Percentiles rank a stretch among this genome's conserved stretches.
These are phyloP conservation scores for Murraya koenigii DNA, from an alignment of 345 rosid species.

Conservation along the genomic window DNA sequence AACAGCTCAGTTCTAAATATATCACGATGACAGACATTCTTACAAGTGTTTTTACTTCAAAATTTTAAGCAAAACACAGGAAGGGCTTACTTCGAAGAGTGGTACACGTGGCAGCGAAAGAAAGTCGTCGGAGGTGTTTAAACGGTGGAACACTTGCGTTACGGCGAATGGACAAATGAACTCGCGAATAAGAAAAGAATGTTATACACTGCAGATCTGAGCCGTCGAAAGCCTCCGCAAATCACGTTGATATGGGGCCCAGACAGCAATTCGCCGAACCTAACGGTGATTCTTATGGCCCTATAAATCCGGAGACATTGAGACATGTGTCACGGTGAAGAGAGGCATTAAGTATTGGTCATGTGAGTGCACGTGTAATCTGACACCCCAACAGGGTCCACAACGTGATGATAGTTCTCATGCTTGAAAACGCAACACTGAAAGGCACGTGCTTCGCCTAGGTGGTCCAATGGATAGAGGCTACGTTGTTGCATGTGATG, in stretches of 20 bases:
- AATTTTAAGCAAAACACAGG: too few species aligned
- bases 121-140: too few species aligned
- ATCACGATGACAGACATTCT: too few species aligned
- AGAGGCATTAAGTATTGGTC: constrained; percentile 16
- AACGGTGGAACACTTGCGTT: neutral
- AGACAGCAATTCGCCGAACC: neutral
- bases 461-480: constrained; percentile 6
- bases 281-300: constrained; percentile 28
- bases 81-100: neutral
- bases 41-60: too few species aligned
- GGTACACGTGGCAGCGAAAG: neutral
- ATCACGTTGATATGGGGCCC: constrained; percentile 16
- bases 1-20: too few species aligned
- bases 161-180: neutral
- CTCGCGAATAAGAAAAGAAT: constrained; percentile 9
- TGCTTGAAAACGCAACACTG: neutral
- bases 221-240: constrained; percentile 32
- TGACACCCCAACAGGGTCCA: constrained; percentile 37
- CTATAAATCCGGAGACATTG: constrained; percentile 19
- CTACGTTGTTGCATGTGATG: constrained; percentile 25
- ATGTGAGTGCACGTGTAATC: constrained; percentile 70
- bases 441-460: constrained; percentile 24
- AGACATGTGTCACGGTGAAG: constrained; percentile 22
- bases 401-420: constrained; percentile 41
- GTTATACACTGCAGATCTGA: constrained; percentile 23